Conservation (phyloP, 306 rosid genomes). For the Dalbergia cultrata region DNA sequence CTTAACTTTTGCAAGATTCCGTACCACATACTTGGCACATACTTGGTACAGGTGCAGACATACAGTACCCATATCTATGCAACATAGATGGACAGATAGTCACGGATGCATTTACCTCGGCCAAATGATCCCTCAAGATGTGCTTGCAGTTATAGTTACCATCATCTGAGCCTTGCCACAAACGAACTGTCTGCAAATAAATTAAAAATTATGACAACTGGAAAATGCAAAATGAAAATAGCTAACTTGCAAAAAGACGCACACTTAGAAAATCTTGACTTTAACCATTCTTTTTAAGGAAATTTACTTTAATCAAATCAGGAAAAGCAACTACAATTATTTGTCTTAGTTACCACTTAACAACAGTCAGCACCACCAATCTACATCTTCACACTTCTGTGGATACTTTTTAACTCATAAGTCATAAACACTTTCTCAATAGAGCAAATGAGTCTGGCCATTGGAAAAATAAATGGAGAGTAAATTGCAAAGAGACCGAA, state of each 20-base stretch:
- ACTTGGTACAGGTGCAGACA: no score
- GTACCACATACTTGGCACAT: no score
- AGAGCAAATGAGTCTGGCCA: neutral
- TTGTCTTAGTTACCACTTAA: neutral
- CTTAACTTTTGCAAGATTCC: no score
- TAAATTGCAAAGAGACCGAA: slow-evolving; percentile 23
- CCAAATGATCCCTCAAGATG: slow-evolving; percentile 82
- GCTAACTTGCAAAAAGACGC: neutral
- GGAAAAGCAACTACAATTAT: slow-evolving; percentile 2
- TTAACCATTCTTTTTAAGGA: neutral
- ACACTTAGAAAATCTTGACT: neutral
- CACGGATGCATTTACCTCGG: slow-evolving; percentile 69
- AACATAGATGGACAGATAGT: neutral
- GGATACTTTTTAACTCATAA: slow-evolving; percentile 6
- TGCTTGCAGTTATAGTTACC: slow-evolving; percentile 84
- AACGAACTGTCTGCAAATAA: slow-evolving; percentile 83
- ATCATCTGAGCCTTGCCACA: slow-evolving; percentile 90
- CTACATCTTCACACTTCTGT: slow-evolving; percentile 17
- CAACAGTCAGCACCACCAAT: slow-evolving; percentile 2
- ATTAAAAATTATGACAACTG: slow-evolving; percentile 20
- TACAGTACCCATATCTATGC: no score
- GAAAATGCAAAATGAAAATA: slow-evolving; percentile 10
- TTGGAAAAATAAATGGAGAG: slow-evolving; percentile 1
- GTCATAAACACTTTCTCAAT: neutral
- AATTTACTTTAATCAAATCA: slow-evolving; percentile 21